Conservation (phyloP, 345 rosid species). For the Leavenworthia alabamica region DNA sequence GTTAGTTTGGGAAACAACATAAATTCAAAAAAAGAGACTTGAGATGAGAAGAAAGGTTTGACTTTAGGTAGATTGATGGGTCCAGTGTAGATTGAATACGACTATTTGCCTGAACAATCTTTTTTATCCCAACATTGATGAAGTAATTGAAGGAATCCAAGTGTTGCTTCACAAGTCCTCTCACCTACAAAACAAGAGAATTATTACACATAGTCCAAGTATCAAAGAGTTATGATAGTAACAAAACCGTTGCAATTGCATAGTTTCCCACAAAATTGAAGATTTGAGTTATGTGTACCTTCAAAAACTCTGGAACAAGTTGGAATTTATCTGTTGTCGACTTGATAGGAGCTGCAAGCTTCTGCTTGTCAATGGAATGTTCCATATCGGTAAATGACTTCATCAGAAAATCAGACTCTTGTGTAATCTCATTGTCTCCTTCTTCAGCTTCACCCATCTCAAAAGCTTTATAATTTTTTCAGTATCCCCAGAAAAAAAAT, state of each 20-base stretch:
- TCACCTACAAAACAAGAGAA: conserved; percentile 39
- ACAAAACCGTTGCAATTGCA: neutral
- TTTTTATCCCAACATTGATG: conserved; percentile 63
- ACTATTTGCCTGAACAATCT: conserved; percentile 77
- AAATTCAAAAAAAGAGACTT: neutral
- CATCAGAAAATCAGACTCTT: conserved; percentile 31
- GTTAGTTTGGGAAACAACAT: neutral
- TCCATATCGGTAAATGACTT: neutral
- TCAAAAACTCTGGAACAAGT: conserved; percentile 35
- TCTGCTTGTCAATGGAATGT: conserved; percentile 8
- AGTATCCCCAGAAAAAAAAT: neutral
- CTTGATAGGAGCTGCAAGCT: conserved; percentile 32
- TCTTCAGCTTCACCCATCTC: conserved; percentile 72
- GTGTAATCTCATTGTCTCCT: conserved; percentile 42
- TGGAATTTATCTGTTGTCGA: conserved; percentile 20
- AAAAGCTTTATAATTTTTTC: neutral
- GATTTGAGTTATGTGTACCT: conserved; percentile 15
- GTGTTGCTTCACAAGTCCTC: conserved; percentile 95
- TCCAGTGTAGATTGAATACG: conserved; percentile 42
- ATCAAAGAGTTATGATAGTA: neutral
- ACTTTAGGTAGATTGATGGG: conserved; percentile 59
- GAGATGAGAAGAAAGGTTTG: neutral
- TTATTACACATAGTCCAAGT: neutral
- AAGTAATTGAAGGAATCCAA: conserved; percentile 86
- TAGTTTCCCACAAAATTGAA: neutral